Evolutionary conservation across 441 rosid species (phyloP).

Genomic region (Euphorbia corollata): DNA sequence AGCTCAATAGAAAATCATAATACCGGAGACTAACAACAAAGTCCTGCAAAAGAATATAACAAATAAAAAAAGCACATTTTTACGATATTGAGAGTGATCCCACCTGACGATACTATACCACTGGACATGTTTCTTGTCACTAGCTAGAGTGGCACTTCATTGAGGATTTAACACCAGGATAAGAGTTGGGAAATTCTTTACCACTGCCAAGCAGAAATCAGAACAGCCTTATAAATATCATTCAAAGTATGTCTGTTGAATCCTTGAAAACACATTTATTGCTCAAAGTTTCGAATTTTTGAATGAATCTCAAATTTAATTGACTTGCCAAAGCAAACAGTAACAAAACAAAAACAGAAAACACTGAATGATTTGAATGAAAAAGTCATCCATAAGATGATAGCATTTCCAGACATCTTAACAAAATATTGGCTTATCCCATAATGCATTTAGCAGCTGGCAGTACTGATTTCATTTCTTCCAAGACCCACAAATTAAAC

Average conservation of each 20-base stretch:
- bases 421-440: neutral
- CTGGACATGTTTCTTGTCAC: neutral
- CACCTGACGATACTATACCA: neutral
- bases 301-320: neutral
- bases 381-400: neutral
- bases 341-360: neutral
- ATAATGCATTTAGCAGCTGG: neutral
- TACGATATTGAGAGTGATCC: neutral
- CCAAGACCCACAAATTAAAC: neutral
- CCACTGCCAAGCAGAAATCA: neutral
- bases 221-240: neutral
- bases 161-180: neutral
- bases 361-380: neutral
- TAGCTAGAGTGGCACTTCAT: neutral
- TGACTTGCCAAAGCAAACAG: neutral
- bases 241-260: neutral
- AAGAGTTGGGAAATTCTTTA: neutral
- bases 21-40: neutral
- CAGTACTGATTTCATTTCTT: neutral
- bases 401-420: neutral
- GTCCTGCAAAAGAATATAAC: neutral
- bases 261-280: neutral
- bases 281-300: neutral
- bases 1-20: neutral
- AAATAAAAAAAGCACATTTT: neutral